phyloP scores from a whole-genome alignment of 2,329 filamentous ascomycete genomes.

The Fusarium pseudocircinatum region DNA sequence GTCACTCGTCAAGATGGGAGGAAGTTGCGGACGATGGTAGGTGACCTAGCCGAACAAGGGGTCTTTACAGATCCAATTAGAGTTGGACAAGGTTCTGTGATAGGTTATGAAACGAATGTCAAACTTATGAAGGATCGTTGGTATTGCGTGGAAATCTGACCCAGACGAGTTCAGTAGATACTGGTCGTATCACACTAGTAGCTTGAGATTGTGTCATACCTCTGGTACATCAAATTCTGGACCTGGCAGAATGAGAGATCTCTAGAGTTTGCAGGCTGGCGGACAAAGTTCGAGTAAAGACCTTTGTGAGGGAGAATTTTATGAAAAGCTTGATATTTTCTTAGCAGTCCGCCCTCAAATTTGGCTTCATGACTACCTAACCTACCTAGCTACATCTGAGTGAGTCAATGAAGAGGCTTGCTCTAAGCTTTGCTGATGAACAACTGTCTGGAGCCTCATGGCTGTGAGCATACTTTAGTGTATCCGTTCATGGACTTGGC shows the following conservation, averaged over 20 bases:
- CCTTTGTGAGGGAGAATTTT: neutral
- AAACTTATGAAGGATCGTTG: slow-evolving; percentile 7
- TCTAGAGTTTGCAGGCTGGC: neutral
- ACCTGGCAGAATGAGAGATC: neutral
- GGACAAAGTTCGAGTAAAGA: neutral
- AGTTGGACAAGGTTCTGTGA: slow-evolving; percentile 18
- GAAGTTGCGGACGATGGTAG: neutral
- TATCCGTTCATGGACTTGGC: neutral
- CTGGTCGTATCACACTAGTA: neutral
- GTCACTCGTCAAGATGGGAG: slow-evolving; percentile 18
- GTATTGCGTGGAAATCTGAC: neutral
- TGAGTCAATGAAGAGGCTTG: neutral
- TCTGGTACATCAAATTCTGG: neutral
- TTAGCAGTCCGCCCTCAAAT: too few species aligned
- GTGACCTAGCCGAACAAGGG: slow-evolving; percentile 15
- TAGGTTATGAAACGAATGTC: slow-evolving; percentile 17
- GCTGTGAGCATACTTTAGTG: neutral
- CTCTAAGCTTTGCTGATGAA: neutral
- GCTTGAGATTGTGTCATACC: neutral
- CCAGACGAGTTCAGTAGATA: neutral
- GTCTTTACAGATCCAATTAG: slow-evolving; percentile 5
- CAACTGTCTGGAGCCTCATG: neutral
- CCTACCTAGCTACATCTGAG: neutral
- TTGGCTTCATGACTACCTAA: neutral
- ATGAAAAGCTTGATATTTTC: neutral